Conservation (phyloP, 2,329 filamentous ascomycete genomes). For the Spiromastix sp. region DNA sequence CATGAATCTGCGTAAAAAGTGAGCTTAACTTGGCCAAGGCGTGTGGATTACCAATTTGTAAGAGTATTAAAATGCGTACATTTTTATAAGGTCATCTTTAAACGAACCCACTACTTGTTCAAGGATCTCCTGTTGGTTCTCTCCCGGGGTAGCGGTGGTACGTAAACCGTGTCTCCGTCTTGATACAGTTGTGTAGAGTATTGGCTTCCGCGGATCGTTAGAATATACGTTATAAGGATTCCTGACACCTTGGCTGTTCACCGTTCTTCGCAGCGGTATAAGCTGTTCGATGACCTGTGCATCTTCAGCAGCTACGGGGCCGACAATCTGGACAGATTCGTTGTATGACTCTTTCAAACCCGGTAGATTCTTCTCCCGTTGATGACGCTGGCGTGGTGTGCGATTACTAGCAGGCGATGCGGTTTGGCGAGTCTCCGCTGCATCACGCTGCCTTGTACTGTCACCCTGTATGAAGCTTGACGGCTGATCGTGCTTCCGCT, state of each 20-base stretch:
- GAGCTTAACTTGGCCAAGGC: no score
- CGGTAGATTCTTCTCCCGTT: no score
- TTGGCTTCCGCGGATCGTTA: slow-evolving; percentile 36
- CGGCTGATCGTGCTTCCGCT: slow-evolving; percentile 25
- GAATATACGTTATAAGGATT: slow-evolving; percentile 42
- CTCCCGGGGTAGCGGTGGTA: slow-evolving; percentile 31
- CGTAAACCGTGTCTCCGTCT: slow-evolving; percentile 39
- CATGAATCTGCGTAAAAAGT: slow-evolving; percentile 48
- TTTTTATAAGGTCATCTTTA: slow-evolving; percentile 39
- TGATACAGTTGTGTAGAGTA: slow-evolving; percentile 40
- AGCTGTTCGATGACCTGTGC: slow-evolving; percentile 52
- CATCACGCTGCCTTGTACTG: slow-evolving; percentile 12
- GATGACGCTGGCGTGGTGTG: slow-evolving; percentile 1
- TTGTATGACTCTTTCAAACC: slow-evolving; percentile 17
- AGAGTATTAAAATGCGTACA: slow-evolving; percentile 37
- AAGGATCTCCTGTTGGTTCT: slow-evolving; percentile 44
- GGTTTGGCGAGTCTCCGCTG: slow-evolving; percentile 8
- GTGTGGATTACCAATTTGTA: slow-evolving; percentile 6
- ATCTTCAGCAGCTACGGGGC: slow-evolving; percentile 49
- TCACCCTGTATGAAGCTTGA: slow-evolving; percentile 19
- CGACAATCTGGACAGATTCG: slow-evolving; percentile 45
- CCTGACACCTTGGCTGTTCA: slow-evolving; percentile 26
- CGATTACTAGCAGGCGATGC: not conserved
- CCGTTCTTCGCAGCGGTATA: slow-evolving; percentile 35
- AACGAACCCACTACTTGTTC: slow-evolving; percentile 51